Evolutionary conservation across 306 rosid species (phyloP), one percentile per base, ranked within the genome.

Genomic region (Calophaca sinica): DNA sequence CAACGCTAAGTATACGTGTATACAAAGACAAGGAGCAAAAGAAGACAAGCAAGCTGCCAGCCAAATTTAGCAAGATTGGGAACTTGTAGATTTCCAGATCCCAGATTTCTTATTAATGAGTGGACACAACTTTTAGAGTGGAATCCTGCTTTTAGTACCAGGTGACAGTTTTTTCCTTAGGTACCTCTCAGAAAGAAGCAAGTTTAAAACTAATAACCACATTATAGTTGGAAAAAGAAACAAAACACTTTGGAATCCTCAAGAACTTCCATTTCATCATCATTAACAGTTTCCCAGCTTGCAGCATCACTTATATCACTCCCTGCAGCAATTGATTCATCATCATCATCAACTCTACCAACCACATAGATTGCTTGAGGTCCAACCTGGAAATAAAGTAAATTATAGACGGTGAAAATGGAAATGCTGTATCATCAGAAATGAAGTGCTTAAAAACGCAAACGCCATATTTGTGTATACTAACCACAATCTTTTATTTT

Each of bases 331-430:
- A 96, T 74, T 41, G 99, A 96, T 76, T 90, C 97, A 11, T 89
- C 98, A 41, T 94, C 99, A 41, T 94, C 99, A 66, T 94, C 98
- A 38, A 91, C 99, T 81, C 99, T 94, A 62, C 92, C 99, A 81
- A 96, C 99, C 77, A 92, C 99, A 85, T 92, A 96, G 70, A 96
- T 89, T 73, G 98, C 99, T 87, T 92, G 99, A 66, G 99, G 99
- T 64, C 98, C 99, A 86, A 96, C 97, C 99, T 96, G 87, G 26
- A 51, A 70, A 78, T 26, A 41, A 70, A 72, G 69, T 44, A 79
- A 80, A 63, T 75, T 67, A 80, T 63, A 48, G 62, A 61, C 35
- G 62, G 31, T 75, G 65, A 53, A 61, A 58, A 65, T 66, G 69
- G 73, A 70, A 70, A 70, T 78, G 15, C 2, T 41, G 76, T 78